Evolutionary conservation across 2,329 filamentous ascomycete species (phyloP), one percentile per base, ranked within the genome.

Genomic region (Xylariaceae sp.): DNA sequence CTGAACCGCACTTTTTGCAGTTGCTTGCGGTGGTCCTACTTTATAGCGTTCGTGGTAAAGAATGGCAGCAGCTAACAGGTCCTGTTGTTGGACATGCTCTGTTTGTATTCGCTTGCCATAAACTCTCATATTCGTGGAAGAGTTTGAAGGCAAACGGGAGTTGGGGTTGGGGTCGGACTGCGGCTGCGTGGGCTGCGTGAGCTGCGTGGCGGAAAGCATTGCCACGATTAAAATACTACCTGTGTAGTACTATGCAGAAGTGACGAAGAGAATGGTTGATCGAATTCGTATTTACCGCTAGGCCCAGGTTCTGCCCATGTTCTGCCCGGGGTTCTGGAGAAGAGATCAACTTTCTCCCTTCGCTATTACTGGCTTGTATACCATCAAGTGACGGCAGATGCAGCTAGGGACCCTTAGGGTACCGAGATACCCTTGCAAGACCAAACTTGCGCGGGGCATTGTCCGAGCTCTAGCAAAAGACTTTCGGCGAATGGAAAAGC

Each of bases 201-300:
- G 14, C 39, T 57, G 52, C 46, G 50, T 54, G 58, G 54, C 54
- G 54, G 53, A 29, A 61, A 53, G 61, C 54, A 63, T 64, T 58
- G 65, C 65, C 65, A 67, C 65, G 56, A 62, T 44, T 11, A 56
- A 56, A 61, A 64, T 53, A 59, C 50, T 17, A 33, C n/a, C n/a
- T n/a, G n/a, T n/a, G n/a, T n/a, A n/a, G n/a, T n/a, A n/a, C n/a
- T n/a, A n/a, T n/a, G n/a, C n/a, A n/a, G 43, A 23, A 37, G 48
- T 56, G 56, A 53, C 53, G 47, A 56, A 43, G 52, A 16, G 21
- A 17, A 43, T 28, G 7, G 36, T 28, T 28, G 34, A 26, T 31
- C 47, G 28, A 46, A 28, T 46, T 46, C 31, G 47, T 52, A 46
- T 56, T 52, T 37, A 46, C 41, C 39, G 33, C 53, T n/a, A n/a